These are phyloP conservation scores for Boletus tylopilopsis DNA, from an alignment of 768 basidiomycete species.

Conservation along the genomic window DNA sequence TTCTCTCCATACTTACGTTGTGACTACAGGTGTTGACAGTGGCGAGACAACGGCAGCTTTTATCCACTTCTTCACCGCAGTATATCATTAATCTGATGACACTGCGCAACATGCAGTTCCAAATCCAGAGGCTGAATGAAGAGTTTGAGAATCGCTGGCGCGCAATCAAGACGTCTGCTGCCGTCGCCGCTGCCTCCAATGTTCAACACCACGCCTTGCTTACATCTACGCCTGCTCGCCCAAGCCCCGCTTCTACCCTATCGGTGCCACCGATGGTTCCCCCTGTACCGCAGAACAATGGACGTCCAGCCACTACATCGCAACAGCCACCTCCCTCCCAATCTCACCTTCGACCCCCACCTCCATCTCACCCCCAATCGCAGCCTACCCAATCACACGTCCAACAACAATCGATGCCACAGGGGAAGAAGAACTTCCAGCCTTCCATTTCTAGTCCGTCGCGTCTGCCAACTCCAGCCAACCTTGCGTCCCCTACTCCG, in stretches of 20 bases:
- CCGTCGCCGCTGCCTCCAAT: constrained; percentile 1
- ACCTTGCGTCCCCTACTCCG: constrained; percentile 37
- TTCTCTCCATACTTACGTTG: constrained; percentile 5
- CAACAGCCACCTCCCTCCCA: constrained; percentile 12
- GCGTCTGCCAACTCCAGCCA: constrained; percentile 8
- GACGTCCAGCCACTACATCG: constrained; percentile 28
- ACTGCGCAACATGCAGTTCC: constrained; percentile 43
- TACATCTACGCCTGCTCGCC: constrained; percentile 1
- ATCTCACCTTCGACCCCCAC: constrained; percentile 3
- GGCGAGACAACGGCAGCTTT: constrained; percentile 30
- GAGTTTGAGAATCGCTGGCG: constrained; percentile 33
- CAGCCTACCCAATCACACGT: constrained; percentile 7
- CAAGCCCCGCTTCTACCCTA: constrained; percentile 5
- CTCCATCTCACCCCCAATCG: constrained; percentile 6
- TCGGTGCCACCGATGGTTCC: constrained; percentile 18
- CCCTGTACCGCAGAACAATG: constrained; percentile 24
- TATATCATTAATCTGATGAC: constrained; percentile 34
- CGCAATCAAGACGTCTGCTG: constrained; percentile 19
- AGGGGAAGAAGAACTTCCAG: constrained; percentile 16
- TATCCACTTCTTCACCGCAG: constrained; percentile 22
- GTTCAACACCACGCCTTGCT: constrained; percentile 4
- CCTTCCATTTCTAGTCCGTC: constrained; percentile 22
- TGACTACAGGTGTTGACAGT: constrained; percentile 41
- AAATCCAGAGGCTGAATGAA: constrained; percentile 41
- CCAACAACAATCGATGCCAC: constrained; percentile 6